phyloP scores from a whole-genome alignment of 345 rosid genomes.

The Microthlaspi erraticum region DNA sequence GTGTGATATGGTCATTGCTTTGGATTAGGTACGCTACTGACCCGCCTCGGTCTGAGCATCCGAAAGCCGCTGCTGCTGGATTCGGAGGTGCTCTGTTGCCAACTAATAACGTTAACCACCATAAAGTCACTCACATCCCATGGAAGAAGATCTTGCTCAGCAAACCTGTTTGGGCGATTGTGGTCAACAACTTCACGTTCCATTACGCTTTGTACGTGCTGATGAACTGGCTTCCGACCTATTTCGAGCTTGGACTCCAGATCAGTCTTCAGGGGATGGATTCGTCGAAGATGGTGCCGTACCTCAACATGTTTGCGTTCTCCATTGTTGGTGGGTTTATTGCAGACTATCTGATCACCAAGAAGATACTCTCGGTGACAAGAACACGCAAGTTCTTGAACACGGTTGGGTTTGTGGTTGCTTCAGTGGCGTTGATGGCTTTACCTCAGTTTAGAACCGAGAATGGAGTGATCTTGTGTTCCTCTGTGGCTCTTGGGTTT shows the following conservation, averaged over 20 bases:
- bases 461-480: constrained; percentile 79
- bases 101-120: constrained; percentile 64
- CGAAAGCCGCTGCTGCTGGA: constrained; percentile 88
- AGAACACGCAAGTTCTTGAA: constrained; percentile 80
- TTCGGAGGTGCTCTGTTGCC: constrained; percentile 77
- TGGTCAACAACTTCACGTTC: constrained; percentile 92
- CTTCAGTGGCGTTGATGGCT: constrained; percentile 80
- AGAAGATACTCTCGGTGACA: constrained; percentile 74
- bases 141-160: constrained; percentile 83
- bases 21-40: constrained; percentile 85
- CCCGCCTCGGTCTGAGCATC: constrained; percentile 90
- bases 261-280: constrained; percentile 96
- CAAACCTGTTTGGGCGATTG: constrained; percentile 90
- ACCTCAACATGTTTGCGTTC: constrained; percentile 95
- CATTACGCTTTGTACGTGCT: constrained; percentile 91
- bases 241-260: constrained; percentile 87
- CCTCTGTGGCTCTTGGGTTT: constrained; percentile 90
- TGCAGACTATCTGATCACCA: constrained; percentile 88
- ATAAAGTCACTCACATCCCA: constrained; percentile 71
- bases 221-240: constrained; percentile 98
- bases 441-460: constrained; percentile 82
- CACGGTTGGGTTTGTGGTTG: constrained; percentile 78
- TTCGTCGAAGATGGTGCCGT: constrained; percentile 96
- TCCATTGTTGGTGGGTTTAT: constrained; percentile 93
- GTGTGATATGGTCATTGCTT: constrained; percentile 84